Conservation (phyloP, 2,329 filamentous ascomycete genomes). For the Cytospora schulzeri region DNA sequence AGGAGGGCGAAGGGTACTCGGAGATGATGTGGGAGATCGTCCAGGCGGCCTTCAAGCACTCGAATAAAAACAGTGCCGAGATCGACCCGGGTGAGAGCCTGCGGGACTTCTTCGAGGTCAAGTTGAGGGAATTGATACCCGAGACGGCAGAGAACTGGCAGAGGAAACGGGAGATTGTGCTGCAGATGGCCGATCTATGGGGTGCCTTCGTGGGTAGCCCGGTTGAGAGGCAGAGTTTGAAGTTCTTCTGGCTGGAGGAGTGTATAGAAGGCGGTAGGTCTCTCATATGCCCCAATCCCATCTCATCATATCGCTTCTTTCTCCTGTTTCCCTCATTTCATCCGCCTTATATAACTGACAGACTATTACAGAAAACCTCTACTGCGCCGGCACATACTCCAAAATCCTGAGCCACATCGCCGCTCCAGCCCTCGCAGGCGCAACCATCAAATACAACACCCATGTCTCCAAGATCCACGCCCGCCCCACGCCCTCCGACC, state of each 20-base stretch:
- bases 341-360: not conserved
- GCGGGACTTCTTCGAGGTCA: conserved; percentile 54
- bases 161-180: conserved; percentile 45
- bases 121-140: conserved; percentile 49
- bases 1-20: conserved; percentile 50
- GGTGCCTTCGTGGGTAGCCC: conserved; percentile 71
- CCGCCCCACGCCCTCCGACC: conserved; percentile 30
- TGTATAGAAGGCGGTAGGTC: conserved; percentile 68
- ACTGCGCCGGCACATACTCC: conserved; percentile 61
- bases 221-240: conserved; percentile 66
- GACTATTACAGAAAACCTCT: conserved; percentile 54
- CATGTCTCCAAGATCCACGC: conserved; percentile 48
- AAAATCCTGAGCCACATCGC: conserved; percentile 61
- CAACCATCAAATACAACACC: conserved; percentile 55
- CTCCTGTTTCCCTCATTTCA: no score
- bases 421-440: conserved; percentile 56
- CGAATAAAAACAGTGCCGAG: conserved; percentile 56
- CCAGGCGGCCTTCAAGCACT: conserved; percentile 66
- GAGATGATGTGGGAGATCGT: conserved; percentile 69
- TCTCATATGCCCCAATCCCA: not conserved
- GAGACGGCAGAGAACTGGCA: conserved; percentile 45
- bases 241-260: conserved; percentile 78
- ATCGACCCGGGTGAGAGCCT: conserved; percentile 53
- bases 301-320: not conserved
- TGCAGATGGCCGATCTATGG: conserved; percentile 65